A percentile compares a stretch with the other conserved stretches of the same genome.
Evolutionary conservation across 2,329 filamentous ascomycete species (phyloP).

Genomic region (Phoma sp.): DNA sequence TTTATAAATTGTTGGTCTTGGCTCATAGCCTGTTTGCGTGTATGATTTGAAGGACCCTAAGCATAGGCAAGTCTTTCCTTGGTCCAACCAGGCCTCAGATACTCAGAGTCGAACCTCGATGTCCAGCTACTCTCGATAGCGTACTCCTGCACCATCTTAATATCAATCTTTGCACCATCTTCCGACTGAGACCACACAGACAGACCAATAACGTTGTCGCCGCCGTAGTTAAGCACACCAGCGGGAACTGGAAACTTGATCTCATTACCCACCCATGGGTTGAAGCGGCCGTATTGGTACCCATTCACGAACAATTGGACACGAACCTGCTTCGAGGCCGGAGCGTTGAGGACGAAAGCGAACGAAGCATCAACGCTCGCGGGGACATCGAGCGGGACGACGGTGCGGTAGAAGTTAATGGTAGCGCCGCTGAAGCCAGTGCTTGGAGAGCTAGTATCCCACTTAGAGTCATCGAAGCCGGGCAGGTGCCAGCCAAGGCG

Average conservation of each 20-base stretch:
- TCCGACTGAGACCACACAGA: slow-evolving; percentile 66
- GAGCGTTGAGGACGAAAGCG: slow-evolving; percentile 60
- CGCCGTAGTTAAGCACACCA: slow-evolving; percentile 63
- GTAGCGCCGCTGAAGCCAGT: slow-evolving; percentile 57
- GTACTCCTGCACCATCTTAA: slow-evolving; percentile 62
- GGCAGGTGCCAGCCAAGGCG: slow-evolving; percentile 66
- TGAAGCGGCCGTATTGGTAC: slow-evolving; percentile 67
- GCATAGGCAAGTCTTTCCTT: slow-evolving; percentile 42
- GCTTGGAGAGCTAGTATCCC: slow-evolving; percentile 48
- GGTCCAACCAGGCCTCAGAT: slow-evolving; percentile 60
- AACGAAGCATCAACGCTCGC: slow-evolving; percentile 61
- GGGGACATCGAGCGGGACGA: slow-evolving; percentile 59
- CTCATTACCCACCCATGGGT: slow-evolving; percentile 67
- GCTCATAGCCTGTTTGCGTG: neutral
- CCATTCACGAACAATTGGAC: slow-evolving; percentile 68
- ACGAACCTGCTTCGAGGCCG: slow-evolving; percentile 54
- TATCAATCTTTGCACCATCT: slow-evolving; percentile 56
- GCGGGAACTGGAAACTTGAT: slow-evolving; percentile 65
- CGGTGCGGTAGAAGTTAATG: slow-evolving; percentile 63
- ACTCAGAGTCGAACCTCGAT: slow-evolving; percentile 55
- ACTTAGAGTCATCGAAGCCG: slow-evolving; percentile 57
- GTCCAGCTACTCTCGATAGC: slow-evolving; percentile 61
- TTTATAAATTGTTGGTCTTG: neutral
- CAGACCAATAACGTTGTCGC: slow-evolving; percentile 63
- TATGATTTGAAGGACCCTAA: slow-evolving; percentile 9